Evolutionary conservation across 2,329 filamentous ascomycete genomes (phyloP).

Genomic region (Mycosphaerelloides madeirae): DNA sequence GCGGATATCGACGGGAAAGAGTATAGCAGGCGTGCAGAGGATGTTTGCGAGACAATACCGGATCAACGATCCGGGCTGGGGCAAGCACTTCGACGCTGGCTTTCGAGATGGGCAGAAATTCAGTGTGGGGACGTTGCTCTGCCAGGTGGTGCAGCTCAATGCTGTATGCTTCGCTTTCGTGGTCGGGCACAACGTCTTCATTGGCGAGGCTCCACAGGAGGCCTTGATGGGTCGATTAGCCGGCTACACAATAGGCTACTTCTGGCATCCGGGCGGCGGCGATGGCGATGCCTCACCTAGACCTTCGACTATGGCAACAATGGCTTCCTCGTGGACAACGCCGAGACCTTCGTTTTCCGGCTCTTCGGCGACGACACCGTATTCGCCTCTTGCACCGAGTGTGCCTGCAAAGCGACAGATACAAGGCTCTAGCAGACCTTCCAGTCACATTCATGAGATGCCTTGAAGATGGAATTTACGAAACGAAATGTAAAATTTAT

Average conservation of each 20-base stretch:
- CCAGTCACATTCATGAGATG: too few species aligned
- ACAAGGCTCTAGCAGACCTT: too few species aligned
- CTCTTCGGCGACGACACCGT: too few species aligned
- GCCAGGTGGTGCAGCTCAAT: constrained; percentile 51
- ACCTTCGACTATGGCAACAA: too few species aligned
- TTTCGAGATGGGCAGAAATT: constrained; percentile 54
- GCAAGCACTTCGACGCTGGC: constrained; percentile 49
- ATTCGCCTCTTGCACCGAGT: too few species aligned
- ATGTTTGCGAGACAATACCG: constrained; percentile 49
- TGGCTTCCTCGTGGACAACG: too few species aligned
- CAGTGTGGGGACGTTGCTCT: constrained; percentile 45
- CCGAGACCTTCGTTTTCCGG: too few species aligned
- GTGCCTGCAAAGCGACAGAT: too few species aligned
- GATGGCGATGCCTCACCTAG: background rate
- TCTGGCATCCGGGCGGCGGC: constrained; percentile 8
- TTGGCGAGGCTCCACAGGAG: constrained; percentile 25
- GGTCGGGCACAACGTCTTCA: constrained; percentile 44
- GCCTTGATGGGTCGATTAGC: constrained; percentile 1
- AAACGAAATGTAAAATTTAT: too few species aligned
- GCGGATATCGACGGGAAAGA: constrained; percentile 52
- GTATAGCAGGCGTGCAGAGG: constrained; percentile 50
- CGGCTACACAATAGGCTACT: constrained; percentile 4
- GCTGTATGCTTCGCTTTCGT: constrained; percentile 58
- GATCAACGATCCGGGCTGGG: constrained; percentile 41
- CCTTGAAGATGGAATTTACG: too few species aligned